phyloP scores from a whole-genome alignment of 73 alveolate genomes.

The Durusdinium trenchii region DNA sequence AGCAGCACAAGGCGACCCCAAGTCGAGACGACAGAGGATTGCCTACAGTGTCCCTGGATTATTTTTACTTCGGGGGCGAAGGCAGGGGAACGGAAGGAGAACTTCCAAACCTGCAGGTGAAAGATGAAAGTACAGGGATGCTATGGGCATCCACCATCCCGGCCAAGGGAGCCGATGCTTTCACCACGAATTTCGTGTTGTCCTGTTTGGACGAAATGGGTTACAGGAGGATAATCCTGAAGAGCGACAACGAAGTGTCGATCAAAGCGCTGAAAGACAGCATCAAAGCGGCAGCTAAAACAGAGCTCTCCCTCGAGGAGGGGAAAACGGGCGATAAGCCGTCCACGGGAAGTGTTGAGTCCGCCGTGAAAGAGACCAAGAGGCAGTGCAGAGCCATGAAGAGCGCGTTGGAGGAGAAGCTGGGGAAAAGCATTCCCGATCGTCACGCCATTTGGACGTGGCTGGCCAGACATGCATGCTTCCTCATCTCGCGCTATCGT shows the following conservation, averaged over 20 bases:
- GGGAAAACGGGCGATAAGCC: slow-evolving; percentile 12
- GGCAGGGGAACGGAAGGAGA: neutral
- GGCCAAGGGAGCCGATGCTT: slow-evolving; percentile 28
- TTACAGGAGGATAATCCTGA: slow-evolving; percentile 17
- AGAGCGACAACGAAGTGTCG: neutral
- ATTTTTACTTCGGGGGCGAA: neutral
- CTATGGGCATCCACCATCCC: slow-evolving; percentile 37
- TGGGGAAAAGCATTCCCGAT: neutral
- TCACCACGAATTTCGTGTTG: slow-evolving; percentile 17
- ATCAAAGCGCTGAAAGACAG: neutral
- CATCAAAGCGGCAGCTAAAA: neutral
- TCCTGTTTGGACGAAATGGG: neutral
- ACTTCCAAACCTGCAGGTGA: neutral
- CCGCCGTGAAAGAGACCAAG: slow-evolving; percentile 43
- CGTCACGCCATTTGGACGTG: slow-evolving; percentile 8
- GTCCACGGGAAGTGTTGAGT: neutral
- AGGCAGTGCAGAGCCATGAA: neutral
- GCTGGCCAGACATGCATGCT: slow-evolving; percentile 5
- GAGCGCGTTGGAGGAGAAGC: neutral
- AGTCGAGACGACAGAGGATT: neutral
- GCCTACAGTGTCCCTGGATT: neutral
- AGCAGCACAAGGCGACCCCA: neutral
- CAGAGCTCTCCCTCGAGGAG: neutral
- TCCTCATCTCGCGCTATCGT: neutral
- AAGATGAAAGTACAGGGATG: neutral